Evolutionary conservation across 2,329 filamentous ascomycete genomes (phyloP).

Genomic region (Orbilia ellipsospora): DNA sequence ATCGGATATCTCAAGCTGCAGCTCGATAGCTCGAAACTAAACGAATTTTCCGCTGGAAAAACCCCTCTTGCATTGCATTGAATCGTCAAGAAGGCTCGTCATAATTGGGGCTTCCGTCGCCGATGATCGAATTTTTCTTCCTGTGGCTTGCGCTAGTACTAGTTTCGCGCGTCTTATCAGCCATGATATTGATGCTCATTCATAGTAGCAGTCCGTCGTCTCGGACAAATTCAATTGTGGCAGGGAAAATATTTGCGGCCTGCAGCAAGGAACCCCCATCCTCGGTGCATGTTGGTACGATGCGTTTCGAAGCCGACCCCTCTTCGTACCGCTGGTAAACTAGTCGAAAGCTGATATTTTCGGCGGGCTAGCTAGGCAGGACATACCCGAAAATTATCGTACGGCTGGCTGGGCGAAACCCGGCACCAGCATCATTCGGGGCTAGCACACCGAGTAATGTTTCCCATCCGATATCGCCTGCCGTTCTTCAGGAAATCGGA

Average conservation of each 20-base stretch:
- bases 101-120: constrained; percentile 31
- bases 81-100: constrained; percentile 4
- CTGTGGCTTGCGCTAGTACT: constrained; percentile 39
- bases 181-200: constrained; percentile 9
- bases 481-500: constrained; percentile 17
- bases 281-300: constrained; percentile 23
- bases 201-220: neutral
- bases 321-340: constrained; percentile 23
- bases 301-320: constrained; percentile 6
- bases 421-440: constrained; percentile 1
- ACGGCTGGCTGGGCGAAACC: neutral
- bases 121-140: constrained; percentile 44
- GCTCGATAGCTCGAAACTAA: neutral
- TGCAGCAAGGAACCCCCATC: constrained; percentile 43
- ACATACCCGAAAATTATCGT: constrained; percentile 22
- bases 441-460: constrained; percentile 4
- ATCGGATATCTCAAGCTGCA: neutral
- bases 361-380: constrained; percentile 4
- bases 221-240: constrained; percentile 36
- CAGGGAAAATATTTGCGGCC: constrained; percentile 27
- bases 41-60: constrained; percentile 9
- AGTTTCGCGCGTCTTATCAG: constrained; percentile 46
- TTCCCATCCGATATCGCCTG: constrained; percentile 49
- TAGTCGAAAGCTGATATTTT: constrained; percentile 19
- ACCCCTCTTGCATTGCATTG: no score